Evolutionary conservation across 306 rosid species (phyloP), one percentile per base, ranked within the genome.

Genomic region (Geum urbanum): DNA sequence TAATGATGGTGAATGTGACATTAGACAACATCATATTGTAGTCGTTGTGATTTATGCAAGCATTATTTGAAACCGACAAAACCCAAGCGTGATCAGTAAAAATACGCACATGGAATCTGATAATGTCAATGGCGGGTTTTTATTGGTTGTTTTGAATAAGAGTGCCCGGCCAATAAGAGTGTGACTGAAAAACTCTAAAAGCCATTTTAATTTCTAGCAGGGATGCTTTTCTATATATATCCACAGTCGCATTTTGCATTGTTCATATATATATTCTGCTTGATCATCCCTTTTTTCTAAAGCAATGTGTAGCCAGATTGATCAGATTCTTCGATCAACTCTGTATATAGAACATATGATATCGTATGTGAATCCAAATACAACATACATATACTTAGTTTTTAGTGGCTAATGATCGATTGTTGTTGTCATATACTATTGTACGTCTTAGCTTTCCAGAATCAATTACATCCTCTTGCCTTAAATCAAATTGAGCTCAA

Each of bases 61-160:
- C 5, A 56, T 6, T 9, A 41, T 27, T 58, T 32, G 14, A 32
- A 14, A 58, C 63, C 43, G 63, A 58, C 40, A 35, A 27, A 58
- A 9, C 24, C 32, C 19, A 57, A 10, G 16, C 20, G 63, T 57
- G 63, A 57, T 11, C 37, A 3, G 3, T 57, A 24, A 57, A 35
- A 35, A 37, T 35, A 5, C 27, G 27, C 65, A 59, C 46, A 59
- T 59, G 64, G 64, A 37, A 59, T 59, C 37, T 37, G 64, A 44
- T 59, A 35, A 59, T 59, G 64, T 59, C 64, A 59, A 59, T 9
- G 32, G 41, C 6, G 9, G 15, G 20, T 54, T 19, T 54, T 19
- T 2, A 51, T 56, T 24, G 24, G 40, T 24, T 56, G 16, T 56
- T 11, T 56, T 15, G 9, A 56, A 55, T 22, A 22, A 32, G n/a